These are phyloP conservation scores for Mycena sanguinolenta DNA, from an alignment of 768 basidiomycete species.

Conservation along the genomic window DNA sequence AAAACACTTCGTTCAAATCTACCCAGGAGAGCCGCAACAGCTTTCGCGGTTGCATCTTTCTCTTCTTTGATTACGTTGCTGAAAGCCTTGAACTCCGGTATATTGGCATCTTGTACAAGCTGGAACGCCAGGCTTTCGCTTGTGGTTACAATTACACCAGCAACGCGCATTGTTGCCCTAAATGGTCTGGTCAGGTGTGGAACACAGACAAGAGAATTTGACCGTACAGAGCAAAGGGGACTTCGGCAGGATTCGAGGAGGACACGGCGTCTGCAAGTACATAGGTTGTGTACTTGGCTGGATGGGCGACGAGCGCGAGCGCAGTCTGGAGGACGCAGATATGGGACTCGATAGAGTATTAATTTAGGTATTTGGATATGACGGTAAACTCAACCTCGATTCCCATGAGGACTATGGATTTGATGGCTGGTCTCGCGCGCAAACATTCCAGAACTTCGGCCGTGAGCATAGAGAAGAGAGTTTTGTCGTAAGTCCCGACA, in stretches of 20 bases:
- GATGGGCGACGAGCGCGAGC: slow-evolving; percentile 68
- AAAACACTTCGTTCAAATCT: slow-evolving; percentile 42
- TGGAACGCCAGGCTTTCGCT: slow-evolving; percentile 88
- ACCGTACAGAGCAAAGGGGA: slow-evolving; percentile 75
- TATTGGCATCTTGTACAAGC: slow-evolving; percentile 76
- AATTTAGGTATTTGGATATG: neutral
- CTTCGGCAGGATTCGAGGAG: slow-evolving; percentile 83
- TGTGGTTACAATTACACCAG: slow-evolving; percentile 83
- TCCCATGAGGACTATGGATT: slow-evolving; percentile 83
- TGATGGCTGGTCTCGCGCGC: slow-evolving; percentile 58
- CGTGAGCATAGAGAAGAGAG: slow-evolving; percentile 88
- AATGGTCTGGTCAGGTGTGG: neutral
- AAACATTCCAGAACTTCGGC: slow-evolving; percentile 73
- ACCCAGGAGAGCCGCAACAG: slow-evolving; percentile 47
- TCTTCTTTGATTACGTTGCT: slow-evolving; percentile 82
- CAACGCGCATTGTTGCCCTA: slow-evolving; percentile 65
- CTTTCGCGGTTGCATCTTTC: slow-evolving; percentile 69
- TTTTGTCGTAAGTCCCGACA: slow-evolving; percentile 79
- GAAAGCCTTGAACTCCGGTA: slow-evolving; percentile 79
- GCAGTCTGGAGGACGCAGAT: slow-evolving; percentile 91
- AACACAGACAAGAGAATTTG: neutral
- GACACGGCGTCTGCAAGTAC: slow-evolving; percentile 90
- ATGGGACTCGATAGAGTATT: slow-evolving; percentile 72
- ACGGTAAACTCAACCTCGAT: slow-evolving; percentile 75
- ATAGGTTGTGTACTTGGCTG: slow-evolving; percentile 62